phyloP scores from a whole-genome alignment of 225 moss, liverwort and hornwort genomes.

The Pseudisothecium myosuroides region DNA sequence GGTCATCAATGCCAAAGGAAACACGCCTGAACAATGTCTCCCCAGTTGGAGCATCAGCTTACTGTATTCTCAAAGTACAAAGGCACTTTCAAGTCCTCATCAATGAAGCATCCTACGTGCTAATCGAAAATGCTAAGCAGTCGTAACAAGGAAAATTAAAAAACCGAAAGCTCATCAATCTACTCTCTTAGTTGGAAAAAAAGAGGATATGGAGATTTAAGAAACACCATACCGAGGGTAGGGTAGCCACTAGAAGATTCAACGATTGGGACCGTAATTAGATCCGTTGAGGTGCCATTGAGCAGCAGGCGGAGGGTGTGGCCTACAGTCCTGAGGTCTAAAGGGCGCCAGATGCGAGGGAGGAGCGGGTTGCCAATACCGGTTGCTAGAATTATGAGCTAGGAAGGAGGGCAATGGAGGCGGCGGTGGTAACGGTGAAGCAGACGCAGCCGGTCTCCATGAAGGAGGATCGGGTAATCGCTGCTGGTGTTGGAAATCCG shows the following conservation, averaged over 20 bases:
- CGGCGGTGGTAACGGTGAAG: constrained; percentile 3
- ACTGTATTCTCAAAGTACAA: background rate
- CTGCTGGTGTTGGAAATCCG: constrained; percentile 10
- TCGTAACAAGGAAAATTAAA: background rate
- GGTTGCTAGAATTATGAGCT: constrained; percentile 1
- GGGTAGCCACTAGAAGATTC: background rate
- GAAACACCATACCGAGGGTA: background rate
- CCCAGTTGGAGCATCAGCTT: background rate
- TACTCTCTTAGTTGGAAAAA: background rate
- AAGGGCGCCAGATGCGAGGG: constrained; percentile 3
- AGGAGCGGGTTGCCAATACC: constrained; percentile 26
- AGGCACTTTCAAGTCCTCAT: background rate
- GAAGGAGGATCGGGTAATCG: constrained; percentile 1
- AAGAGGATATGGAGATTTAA: background rate
- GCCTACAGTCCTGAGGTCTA: constrained; percentile 24
- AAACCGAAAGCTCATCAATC: background rate
- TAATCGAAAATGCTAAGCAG: background rate
- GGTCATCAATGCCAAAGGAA: background rate
- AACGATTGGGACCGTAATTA: constrained; percentile 25
- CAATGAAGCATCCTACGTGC: background rate
- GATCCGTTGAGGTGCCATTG: constrained; percentile 24
- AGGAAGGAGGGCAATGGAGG: constrained; percentile 4
- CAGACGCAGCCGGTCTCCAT: background rate
- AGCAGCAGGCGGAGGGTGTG: background rate
- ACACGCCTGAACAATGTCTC: background rate